Conservation (phyloP, 106 monocot genomes). For the Dactylorhiza incarnata region DNA sequence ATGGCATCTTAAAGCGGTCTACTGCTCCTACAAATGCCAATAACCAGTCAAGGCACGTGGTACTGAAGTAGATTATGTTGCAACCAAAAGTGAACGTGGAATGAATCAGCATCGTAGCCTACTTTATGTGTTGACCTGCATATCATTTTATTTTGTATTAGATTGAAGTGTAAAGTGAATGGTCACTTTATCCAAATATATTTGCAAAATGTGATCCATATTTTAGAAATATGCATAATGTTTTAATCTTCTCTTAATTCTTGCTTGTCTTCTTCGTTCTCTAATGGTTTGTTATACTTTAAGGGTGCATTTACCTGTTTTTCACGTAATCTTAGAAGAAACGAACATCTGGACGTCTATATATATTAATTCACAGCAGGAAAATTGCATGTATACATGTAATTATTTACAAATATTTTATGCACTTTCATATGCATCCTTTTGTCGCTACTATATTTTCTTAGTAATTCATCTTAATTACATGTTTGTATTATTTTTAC, state of each 20-base stretch:
- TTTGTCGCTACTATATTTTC: not conserved
- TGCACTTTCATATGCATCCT: not conserved
- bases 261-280: not conserved
- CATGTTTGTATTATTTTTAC: not conserved
- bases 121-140: not conserved
- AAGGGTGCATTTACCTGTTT: not conserved
- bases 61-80: not conserved
- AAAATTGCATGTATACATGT: not conserved
- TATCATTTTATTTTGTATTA: not conserved
- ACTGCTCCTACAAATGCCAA: conserved; percentile 83
- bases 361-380: not conserved
- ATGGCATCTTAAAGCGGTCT: conserved; percentile 58
- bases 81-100: not conserved
- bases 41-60: conserved; percentile 63
- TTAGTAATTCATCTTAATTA: not conserved
- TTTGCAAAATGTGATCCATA: not conserved
- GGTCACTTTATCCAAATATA: not conserved
- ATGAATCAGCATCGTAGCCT: conserved; percentile 3
- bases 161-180: not conserved
- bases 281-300: not conserved
- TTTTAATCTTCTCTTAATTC: not conserved
- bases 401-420: not conserved
- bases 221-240: not conserved
- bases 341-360: not conserved
- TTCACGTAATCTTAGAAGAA: not conserved